Percentiles rank a stretch among this genome's conserved stretches.
Conservation (phyloP, 805 yeast genomes). For the Ogataea siamensis region DNA sequence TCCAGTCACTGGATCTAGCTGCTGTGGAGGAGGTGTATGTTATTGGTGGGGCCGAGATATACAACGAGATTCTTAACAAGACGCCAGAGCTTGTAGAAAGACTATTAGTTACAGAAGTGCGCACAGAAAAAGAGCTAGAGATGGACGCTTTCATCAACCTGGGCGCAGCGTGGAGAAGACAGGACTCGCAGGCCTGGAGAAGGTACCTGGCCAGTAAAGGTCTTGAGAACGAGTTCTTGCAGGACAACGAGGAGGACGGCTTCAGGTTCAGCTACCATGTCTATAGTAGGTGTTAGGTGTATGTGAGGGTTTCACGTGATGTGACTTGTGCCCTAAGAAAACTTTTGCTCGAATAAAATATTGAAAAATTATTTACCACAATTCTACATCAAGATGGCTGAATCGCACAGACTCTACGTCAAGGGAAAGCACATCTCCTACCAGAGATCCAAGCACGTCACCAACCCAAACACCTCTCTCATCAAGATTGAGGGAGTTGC, state of each 20-base stretch:
- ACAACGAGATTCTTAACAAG: constrained; percentile 44
- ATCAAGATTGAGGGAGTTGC: constrained; percentile 96
- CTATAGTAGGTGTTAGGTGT: constrained; percentile 8
- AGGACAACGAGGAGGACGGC: constrained; percentile 37
- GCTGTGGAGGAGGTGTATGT: constrained; percentile 63
- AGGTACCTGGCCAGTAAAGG: constrained; percentile 40
- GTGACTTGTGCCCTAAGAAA: constrained; percentile 4
- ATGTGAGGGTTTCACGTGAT: constrained; percentile 10
- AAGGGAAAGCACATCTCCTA: constrained; percentile 99
- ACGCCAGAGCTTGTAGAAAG: constrained; percentile 42
- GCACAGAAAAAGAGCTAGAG: constrained; percentile 37
- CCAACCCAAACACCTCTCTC: constrained; percentile 97
- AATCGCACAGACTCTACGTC: constrained; percentile 99
- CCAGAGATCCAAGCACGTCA: constrained; percentile 98
- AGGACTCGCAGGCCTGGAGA: constrained; percentile 35
- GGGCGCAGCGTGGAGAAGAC: constrained; percentile 39
- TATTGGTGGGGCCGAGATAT: constrained; percentile 92
- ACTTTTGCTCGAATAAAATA: constrained; percentile 11
- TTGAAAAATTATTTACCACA: constrained; percentile 14
- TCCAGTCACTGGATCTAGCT: constrained; percentile 32
- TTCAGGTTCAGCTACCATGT: constrained; percentile 36
- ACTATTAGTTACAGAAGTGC: constrained; percentile 69
- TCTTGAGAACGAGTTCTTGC: constrained; percentile 29
- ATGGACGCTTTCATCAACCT: constrained; percentile 72
- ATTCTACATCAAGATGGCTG: constrained; percentile 65